Base-by-base conservation (phyloP, 2,329 filamentous ascomycete species). In the Colletotrichum salicis region DNA sequence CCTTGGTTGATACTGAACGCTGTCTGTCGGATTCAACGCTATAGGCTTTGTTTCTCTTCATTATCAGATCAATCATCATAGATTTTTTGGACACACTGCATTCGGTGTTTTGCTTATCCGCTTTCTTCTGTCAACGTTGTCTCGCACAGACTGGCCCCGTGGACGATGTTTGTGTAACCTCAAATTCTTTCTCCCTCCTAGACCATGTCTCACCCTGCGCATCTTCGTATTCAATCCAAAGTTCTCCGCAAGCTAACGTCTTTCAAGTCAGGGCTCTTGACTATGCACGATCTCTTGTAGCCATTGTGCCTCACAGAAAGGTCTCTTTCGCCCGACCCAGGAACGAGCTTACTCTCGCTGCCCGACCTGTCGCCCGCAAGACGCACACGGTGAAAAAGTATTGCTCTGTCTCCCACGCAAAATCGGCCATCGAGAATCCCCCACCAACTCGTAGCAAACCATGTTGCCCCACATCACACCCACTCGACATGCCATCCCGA, bases 71-170 rank as follows among this genome's bases (percentile, higher is more conserved):
- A 24, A n/a, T 33, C 37, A 13, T 22, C 57, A 45, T 19, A n/a
- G 24, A 22, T 5, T 22, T n/a, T 19, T 13, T 2, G 13, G 35
- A 35, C 6, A 12, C 1, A 8, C 11, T 8, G 7, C 48, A 13
- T 15, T 55, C 27, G n/a, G 19, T 31, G 52, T 33, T 19, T 31
- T 22, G 29, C 29, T 24, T 12, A n/a, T 35, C 41, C 31, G 10
- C 41, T 52, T 62, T 64, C 37, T 45, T 56, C 37, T 51, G 22
- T 37, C 29, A 69, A 63, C 59, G 60, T 55, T 69, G 59, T 71
- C 55, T 64, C 64, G 54, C 52, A 22, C 52, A 41, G 31, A 10
- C 22, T 10, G 58, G 15, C 22, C 48, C 59, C 45, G 48, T 64
- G 55, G 41, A 22, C 33, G 29, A 48, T 29, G 65, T 60, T 60